phyloP scores from a whole-genome alignment of 1,139 yeast species.

The Magnusiomyces magnusii region DNA sequence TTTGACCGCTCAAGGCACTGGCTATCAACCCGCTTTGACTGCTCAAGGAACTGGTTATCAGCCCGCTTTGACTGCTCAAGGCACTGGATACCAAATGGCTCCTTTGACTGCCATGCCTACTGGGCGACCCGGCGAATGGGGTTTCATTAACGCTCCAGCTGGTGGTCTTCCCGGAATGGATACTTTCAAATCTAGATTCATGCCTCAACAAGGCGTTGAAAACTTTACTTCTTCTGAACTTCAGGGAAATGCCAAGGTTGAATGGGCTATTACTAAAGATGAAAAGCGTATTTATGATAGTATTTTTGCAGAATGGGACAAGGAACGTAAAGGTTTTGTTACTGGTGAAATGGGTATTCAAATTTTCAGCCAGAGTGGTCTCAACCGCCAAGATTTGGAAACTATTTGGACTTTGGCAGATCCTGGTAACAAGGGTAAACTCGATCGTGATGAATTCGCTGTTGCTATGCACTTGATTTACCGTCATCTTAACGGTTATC shows the following conservation, averaged over 20 bases:
- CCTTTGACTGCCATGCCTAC: slow-evolving; percentile 42
- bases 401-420: slow-evolving; percentile 94
- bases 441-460: slow-evolving; percentile 77
- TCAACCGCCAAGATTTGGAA: slow-evolving; percentile 77
- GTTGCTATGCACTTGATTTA: slow-evolving; percentile 94
- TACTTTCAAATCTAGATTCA: slow-evolving; percentile 65
- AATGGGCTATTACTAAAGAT: slow-evolving; percentile 77
- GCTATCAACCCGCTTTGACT: slow-evolving; percentile 34
- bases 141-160: slow-evolving; percentile 64
- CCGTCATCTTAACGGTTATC: slow-evolving; percentile 68
- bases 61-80: slow-evolving; percentile 33
- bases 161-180: slow-evolving; percentile 72
- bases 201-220: slow-evolving; percentile 53
- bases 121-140: slow-evolving; percentile 80
- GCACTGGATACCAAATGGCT: slow-evolving; percentile 26
- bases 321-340: slow-evolving; percentile 55
- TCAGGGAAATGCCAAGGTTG: slow-evolving; percentile 33
- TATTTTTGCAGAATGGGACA: slow-evolving; percentile 84
- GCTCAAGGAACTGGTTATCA: slow-evolving; percentile 30
- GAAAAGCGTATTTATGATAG: slow-evolving; percentile 84
- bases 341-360: slow-evolving; percentile 79
- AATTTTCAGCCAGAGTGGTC: slow-evolving; percentile 85
- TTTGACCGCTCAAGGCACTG: slow-evolving; percentile 38
- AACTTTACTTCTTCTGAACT: slow-evolving; percentile 27
- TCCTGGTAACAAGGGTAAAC: slow-evolving; percentile 76